Evolutionary conservation across 192 early-diverging fungal species (phyloP).

Genomic region (Coemansia erecta): DNA sequence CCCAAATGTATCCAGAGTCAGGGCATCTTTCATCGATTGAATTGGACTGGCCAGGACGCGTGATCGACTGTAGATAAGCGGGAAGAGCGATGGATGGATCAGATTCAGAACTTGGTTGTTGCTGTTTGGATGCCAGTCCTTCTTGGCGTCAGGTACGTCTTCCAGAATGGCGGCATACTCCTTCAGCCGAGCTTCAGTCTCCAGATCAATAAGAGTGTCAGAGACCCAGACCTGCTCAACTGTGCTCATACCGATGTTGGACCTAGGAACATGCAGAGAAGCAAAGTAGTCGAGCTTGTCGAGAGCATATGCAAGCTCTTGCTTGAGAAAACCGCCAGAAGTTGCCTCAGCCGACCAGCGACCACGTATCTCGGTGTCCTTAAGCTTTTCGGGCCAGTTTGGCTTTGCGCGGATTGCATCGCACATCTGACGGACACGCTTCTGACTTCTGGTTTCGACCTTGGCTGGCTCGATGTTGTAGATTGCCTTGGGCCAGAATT

Average conservation of each 20-base stretch:
- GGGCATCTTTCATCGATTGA: not conserved
- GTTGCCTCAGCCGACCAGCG: slow-evolving; percentile 5
- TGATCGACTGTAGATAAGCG: slow-evolving; percentile 10
- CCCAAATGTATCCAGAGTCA: not conserved
- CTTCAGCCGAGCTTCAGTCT: not conserved
- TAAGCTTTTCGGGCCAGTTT: slow-evolving; percentile 20
- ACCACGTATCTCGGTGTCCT: slow-evolving; percentile 7
- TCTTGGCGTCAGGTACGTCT: slow-evolving; percentile 10
- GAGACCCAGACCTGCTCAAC: slow-evolving; percentile 19
- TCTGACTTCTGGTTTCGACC: too few species aligned
- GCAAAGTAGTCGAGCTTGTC: slow-evolving; percentile 16
- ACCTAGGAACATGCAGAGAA: slow-evolving; percentile 1
- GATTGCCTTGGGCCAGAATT: too few species aligned
- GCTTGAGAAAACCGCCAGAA: slow-evolving; percentile 12
- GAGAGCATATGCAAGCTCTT: slow-evolving; percentile 18
- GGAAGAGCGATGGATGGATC: too few species aligned
- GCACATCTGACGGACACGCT: slow-evolving; percentile 8
- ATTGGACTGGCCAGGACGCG: not conserved
- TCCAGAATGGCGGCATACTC: not conserved
- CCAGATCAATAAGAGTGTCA: slow-evolving; percentile 9
- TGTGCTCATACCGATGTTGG: not conserved
- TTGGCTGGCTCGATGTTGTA: too few species aligned
- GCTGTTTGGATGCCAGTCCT: too few species aligned
- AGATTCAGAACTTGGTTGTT: too few species aligned
- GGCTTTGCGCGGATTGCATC: slow-evolving; percentile 32